Percentiles rank a stretch among this genome's conserved stretches.
Evolutionary conservation across 805 yeast genomes (phyloP).

Genomic region (Suhomyces sp.): DNA sequence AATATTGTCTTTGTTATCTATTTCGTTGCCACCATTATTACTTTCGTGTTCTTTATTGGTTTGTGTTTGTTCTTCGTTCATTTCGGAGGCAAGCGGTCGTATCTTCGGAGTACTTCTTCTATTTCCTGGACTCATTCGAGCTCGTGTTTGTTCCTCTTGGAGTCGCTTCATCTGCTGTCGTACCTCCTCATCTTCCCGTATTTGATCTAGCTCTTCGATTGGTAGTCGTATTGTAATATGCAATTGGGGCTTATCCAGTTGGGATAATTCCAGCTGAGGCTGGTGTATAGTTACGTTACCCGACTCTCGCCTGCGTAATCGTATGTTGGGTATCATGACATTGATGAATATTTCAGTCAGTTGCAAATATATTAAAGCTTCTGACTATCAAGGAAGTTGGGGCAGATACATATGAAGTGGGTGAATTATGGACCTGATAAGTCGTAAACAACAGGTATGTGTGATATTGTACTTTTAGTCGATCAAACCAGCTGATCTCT

Average conservation of each 20-base stretch:
- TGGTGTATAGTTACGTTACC: background rate
- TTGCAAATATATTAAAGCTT: background rate
- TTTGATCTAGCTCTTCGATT: background rate
- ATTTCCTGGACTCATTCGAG: background rate
- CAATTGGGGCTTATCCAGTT: background rate
- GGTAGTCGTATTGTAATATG: background rate
- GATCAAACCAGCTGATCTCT: background rate
- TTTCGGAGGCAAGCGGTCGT: background rate
- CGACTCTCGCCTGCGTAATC: conserved; percentile 4
- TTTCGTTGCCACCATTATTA: background rate
- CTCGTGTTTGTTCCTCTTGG: background rate
- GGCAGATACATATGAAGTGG: background rate
- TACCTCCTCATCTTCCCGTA: background rate
- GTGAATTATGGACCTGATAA: background rate
- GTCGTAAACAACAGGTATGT: background rate
- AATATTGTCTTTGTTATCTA: background rate
- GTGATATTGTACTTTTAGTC: background rate
- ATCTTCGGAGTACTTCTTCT: background rate
- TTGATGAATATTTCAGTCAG: background rate
- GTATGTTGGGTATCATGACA: conserved; percentile 10
- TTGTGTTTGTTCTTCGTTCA: background rate
- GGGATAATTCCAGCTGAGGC: background rate
- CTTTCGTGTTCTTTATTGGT: background rate
- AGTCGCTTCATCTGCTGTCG: background rate
- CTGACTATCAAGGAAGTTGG: background rate